phyloP scores from a whole-genome alignment of 2,329 filamentous ascomycete species.

The Meredithiella fracta region DNA sequence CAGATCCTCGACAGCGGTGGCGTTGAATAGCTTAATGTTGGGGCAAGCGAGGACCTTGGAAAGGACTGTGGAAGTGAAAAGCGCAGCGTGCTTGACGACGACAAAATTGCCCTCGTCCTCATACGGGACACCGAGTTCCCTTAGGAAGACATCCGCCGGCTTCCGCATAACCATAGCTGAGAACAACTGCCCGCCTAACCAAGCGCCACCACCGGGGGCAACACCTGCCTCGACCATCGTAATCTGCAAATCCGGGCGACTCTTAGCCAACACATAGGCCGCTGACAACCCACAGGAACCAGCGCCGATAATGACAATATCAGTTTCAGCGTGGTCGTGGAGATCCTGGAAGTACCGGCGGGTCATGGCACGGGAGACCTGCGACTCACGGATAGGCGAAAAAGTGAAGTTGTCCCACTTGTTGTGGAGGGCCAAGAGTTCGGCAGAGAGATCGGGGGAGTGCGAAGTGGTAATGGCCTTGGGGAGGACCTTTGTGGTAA shows the following conservation, averaged over 20 bases:
- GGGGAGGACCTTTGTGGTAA: slow-evolving; percentile 27
- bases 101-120: slow-evolving; percentile 82
- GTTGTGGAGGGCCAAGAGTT: slow-evolving; percentile 42
- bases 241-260: slow-evolving; percentile 79
- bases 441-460: slow-evolving; percentile 19
- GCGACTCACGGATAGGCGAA: slow-evolving; percentile 73
- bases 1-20: slow-evolving; percentile 78
- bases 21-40: slow-evolving; percentile 94
- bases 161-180: slow-evolving; percentile 91
- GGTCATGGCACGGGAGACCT: slow-evolving; percentile 87
- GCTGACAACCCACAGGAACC: slow-evolving; percentile 76
- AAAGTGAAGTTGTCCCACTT: slow-evolving; percentile 76
- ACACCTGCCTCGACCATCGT: slow-evolving; percentile 81
- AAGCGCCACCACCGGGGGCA: slow-evolving; percentile 73
- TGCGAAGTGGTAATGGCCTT: slow-evolving; percentile 16
- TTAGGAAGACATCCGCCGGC: slow-evolving; percentile 71
- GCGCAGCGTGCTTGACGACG: slow-evolving; percentile 82
- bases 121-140: slow-evolving; percentile 65
- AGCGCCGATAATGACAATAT: slow-evolving; percentile 85
- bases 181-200: slow-evolving; percentile 90
- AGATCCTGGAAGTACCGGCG: slow-evolving; percentile 83
- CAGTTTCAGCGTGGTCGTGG: slow-evolving; percentile 76
- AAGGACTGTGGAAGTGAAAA: slow-evolving; percentile 80
- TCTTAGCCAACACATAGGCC: slow-evolving; percentile 68
- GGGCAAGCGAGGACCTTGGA: slow-evolving; percentile 69